Percentiles rank a stretch among this genome's conserved stretches.
Evolutionary conservation across 805 yeast genomes (phyloP).

Genomic region (Clavispora santaluciae): DNA sequence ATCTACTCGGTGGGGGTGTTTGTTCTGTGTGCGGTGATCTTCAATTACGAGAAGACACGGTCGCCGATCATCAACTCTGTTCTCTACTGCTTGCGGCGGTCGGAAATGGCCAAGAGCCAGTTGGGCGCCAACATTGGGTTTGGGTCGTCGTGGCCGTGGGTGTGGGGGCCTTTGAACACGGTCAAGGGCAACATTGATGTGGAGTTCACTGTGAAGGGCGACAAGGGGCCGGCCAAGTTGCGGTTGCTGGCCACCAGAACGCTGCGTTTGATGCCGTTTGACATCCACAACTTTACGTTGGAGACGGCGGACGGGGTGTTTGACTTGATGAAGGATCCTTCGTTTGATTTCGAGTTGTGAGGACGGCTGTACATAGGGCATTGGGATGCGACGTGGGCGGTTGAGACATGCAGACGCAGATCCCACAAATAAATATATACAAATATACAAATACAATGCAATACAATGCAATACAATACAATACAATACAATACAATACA

Average conservation of each 20-base stretch:
- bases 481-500: too few relatives aligned
- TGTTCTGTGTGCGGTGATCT: conserved; percentile 50
- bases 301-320: conserved; percentile 19
- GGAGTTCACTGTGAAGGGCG: conserved; percentile 65
- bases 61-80: conserved; percentile 88
- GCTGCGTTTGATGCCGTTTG: conserved; percentile 45
- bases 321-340: conserved; percentile 27
- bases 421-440: too few relatives aligned
- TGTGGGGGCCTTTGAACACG: conserved; percentile 77
- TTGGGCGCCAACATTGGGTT: conserved; percentile 77
- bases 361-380: conserved; percentile 3
- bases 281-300: conserved; percentile 30
- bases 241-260: conserved; percentile 71
- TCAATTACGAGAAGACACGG: conserved; percentile 89
- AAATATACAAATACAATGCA: too few relatives aligned
- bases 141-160: conserved; percentile 80
- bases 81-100: conserved; percentile 77
- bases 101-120: conserved; percentile 52
- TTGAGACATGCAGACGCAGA: neutral
- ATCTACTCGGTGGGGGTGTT: conserved; percentile 36
- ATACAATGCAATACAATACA: too few relatives aligned
- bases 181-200: conserved; percentile 79
- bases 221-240: conserved; percentile 46
- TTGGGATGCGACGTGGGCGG: conserved; percentile 1
- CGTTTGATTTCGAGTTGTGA: conserved; percentile 25